phyloP scores from a whole-genome alignment of 305 asterid species.

The Solanum hybrid region DNA sequence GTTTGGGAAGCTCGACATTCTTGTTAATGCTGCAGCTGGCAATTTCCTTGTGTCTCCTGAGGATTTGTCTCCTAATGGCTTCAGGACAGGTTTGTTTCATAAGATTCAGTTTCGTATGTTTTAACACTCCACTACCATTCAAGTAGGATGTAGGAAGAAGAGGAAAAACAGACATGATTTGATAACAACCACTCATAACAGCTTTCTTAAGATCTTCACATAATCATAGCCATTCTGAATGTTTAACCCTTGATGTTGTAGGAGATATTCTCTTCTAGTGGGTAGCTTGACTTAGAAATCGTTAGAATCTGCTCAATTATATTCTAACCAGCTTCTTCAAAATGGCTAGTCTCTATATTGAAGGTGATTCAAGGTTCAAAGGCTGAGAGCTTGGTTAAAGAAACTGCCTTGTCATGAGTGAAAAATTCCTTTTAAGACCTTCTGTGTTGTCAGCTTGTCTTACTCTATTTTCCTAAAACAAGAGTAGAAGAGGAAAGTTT shows the following conservation, averaged over 20 bases:
- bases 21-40: slow-evolving; percentile 94
- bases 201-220: neutral
- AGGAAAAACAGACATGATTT: neutral
- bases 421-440: neutral
- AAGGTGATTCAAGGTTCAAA: neutral
- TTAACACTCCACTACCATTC: neutral
- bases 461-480: neutral
- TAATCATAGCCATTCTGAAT: neutral
- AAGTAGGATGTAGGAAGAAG: neutral
- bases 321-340: neutral
- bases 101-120: neutral
- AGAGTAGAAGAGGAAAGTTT: neutral
- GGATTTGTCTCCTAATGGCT: slow-evolving; percentile 89
- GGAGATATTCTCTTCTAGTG: neutral
- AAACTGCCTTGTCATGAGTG: neutral
- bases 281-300: neutral
- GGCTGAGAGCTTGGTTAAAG: neutral
- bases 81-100: slow-evolving; percentile 56
- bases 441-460: neutral
- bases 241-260: neutral
- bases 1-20: slow-evolving; percentile 85
- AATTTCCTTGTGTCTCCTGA: slow-evolving; percentile 79
- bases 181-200: neutral
- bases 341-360: neutral
- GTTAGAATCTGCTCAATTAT: neutral